Percentiles rank a stretch among this genome's conserved stretches.
phyloP scores from a whole-genome alignment of 2,329 filamentous ascomycete species.

The Exserohilum rostratum region DNA sequence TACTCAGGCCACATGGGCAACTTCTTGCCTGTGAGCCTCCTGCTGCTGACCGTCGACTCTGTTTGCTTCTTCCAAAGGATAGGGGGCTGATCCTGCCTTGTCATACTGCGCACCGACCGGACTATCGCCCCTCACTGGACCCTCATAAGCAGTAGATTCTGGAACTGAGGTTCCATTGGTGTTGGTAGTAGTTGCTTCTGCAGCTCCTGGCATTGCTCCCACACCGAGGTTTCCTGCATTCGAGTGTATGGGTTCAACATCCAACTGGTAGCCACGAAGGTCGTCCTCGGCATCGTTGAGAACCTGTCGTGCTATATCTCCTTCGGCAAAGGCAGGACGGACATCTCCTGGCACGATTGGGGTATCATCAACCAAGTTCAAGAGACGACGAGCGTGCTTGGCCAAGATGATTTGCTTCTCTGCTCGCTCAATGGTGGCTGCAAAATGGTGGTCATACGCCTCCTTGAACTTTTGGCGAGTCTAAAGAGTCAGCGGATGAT shows the following conservation, averaged over 20 bases:
- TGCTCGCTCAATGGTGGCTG: slow-evolving; percentile 89
- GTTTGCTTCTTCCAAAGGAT: slow-evolving; percentile 41
- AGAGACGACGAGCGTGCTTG: slow-evolving; percentile 82
- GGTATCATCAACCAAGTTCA: slow-evolving; percentile 86
- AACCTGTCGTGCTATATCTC: slow-evolving; percentile 75
- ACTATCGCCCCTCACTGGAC: slow-evolving; percentile 25
- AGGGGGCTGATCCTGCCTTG: slow-evolving; percentile 35
- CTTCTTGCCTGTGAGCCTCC: slow-evolving; percentile 8
- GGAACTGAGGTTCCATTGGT: slow-evolving; percentile 1
- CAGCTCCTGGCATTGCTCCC: slow-evolving; percentile 52
- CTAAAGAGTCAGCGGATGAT: slow-evolving; percentile 53
- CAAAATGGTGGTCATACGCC: slow-evolving; percentile 86
- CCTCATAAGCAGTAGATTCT: slow-evolving; percentile 14
- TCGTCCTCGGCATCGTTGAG: slow-evolving; percentile 93
- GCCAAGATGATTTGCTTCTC: slow-evolving; percentile 97
- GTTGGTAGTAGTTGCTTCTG: not conserved
- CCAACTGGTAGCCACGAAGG: slow-evolving; percentile 73
- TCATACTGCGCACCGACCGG: slow-evolving; percentile 28
- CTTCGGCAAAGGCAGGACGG: slow-evolving; percentile 70
- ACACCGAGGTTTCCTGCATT: slow-evolving; percentile 56
- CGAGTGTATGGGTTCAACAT: slow-evolving; percentile 60
- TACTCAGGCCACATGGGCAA: slow-evolving; percentile 17
- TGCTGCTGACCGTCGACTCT: slow-evolving; percentile 29
- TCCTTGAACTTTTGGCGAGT: slow-evolving; percentile 96
- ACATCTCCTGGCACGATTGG: slow-evolving; percentile 86